These are phyloP conservation scores for Trichosporon sp. DNA, from an alignment of 1,284 basidiomycete species.

Conservation along the genomic window DNA sequence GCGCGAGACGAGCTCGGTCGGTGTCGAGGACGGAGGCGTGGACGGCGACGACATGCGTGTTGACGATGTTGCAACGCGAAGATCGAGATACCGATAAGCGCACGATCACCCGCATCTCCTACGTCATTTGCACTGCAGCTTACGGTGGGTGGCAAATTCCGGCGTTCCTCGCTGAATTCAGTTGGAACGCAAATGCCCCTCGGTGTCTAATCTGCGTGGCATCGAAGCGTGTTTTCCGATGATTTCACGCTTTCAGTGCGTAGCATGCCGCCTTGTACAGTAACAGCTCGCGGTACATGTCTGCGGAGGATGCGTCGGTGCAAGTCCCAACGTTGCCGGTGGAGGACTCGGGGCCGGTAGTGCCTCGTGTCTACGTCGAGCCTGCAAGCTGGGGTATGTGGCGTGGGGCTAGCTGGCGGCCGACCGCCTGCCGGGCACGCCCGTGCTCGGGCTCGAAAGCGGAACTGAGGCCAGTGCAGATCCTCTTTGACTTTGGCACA, in stretches of 20 bases:
- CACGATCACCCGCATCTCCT: background rate
- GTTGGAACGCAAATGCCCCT: background rate
- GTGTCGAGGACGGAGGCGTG: constrained; percentile 9
- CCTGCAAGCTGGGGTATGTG: background rate
- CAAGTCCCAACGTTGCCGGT: background rate
- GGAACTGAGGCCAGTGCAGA: constrained; percentile 1
- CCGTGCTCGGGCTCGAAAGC: background rate
- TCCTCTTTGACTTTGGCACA: background rate
- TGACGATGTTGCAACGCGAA: background rate
- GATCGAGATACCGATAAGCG: constrained; percentile 1
- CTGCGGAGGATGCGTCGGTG: background rate
- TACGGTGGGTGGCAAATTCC: background rate
- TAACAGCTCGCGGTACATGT: background rate
- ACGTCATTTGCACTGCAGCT: background rate
- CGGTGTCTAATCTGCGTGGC: background rate
- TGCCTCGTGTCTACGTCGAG: too few species aligned
- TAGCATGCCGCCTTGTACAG: too few species aligned
- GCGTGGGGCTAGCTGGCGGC: background rate
- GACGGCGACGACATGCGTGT: background rate
- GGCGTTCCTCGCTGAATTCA: background rate
- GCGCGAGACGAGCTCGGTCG: constrained; percentile 24
- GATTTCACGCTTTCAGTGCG: background rate
- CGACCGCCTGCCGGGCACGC: background rate
- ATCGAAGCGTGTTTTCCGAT: background rate
- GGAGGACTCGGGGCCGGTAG: background rate